A percentile compares a stretch with the other conserved stretches of the same genome.
Conservation (phyloP, 345 rosid species). For the Dipteronia dyeriana region DNA sequence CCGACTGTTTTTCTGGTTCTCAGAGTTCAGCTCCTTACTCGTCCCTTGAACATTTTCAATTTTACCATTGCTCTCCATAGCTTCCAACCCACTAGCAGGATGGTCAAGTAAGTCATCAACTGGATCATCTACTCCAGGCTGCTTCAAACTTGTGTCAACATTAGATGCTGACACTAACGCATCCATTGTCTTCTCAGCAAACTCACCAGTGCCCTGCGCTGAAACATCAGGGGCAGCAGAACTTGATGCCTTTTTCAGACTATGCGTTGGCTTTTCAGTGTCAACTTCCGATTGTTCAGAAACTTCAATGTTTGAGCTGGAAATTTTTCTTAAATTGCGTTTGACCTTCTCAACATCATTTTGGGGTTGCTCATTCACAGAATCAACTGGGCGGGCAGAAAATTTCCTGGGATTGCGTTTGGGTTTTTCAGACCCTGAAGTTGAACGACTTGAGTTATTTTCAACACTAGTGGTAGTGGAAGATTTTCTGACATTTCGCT, state of each 20-base stretch:
- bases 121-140: slow-evolving; percentile 24
- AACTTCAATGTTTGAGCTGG: slow-evolving; percentile 45
- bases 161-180: slow-evolving; percentile 23
- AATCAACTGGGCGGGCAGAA: slow-evolving; percentile 34
- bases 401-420: slow-evolving; percentile 51
- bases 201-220: slow-evolving; percentile 32
- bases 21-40: slow-evolving; percentile 34
- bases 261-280: slow-evolving; percentile 46
- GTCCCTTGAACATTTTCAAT: slow-evolving; percentile 39
- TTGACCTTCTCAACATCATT: slow-evolving; percentile 53
- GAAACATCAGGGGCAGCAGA: slow-evolving; percentile 36
- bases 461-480: slow-evolving; percentile 41
- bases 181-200: slow-evolving; percentile 42
- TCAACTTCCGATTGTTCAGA: slow-evolving; percentile 40
- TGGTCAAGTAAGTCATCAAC: slow-evolving; percentile 33
- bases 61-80: slow-evolving; percentile 34
- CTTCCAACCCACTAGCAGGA: slow-evolving; percentile 21
- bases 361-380: slow-evolving; percentile 47
- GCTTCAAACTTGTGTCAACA: slow-evolving; percentile 26
- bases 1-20: slow-evolving; percentile 46
- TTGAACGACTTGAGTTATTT: slow-evolving; percentile 37
- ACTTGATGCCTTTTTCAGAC: slow-evolving; percentile 39
- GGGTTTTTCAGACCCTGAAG: slow-evolving; percentile 43
- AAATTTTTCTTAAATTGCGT: slow-evolving; percentile 45
- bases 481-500: slow-evolving; percentile 48